Base-by-base conservation (phyloP, 2,329 filamentous ascomycete species). In the Emmonsia crescens region DNA sequence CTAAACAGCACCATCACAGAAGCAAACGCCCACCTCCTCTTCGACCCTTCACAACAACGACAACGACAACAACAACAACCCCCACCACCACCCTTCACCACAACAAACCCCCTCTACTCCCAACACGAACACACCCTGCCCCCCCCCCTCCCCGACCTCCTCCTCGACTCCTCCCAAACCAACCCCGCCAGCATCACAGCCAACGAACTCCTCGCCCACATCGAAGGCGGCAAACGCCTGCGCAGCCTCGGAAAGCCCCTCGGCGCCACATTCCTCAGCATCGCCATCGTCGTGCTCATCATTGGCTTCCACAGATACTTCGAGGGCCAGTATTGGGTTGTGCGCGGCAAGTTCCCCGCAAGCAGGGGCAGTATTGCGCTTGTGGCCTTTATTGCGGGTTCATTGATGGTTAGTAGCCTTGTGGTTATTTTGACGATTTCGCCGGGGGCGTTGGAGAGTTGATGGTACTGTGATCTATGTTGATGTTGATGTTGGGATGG, bases 251-350 rank as follows among this genome's bases (percentile, higher is more conserved):
- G 83, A 24, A 85, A 85, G 69, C 83, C 83, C 0, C 74, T 85
- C n/a, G 85, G 85, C 48, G 83, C 84, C 0, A 87, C 85, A 1
- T 87, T 87, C 64, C 78, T 87, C 59, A 83, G 76, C 2, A 82
- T 87, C 46, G 77, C 81, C 2, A 83, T 87, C 48, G 65, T 87
- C 6, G 81, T 87, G 55, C 76, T 87, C 2, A 69, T 84, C 29
- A 77, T 86, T 36, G 85, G 85, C 2, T 86, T 86, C 66, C 84
- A 86, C 68, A 78, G 85, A 51, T 87, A 86, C 67, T 87, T 87
- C 67, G 84, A 87, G 68, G 81, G 81, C 49, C 85, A 87, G 73
- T 83, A 87, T 69, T 87, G 85, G 77, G 83, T 87, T 61, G 83
- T 87, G 29, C 73, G 83, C 3, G 85, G 85, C 59, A 86, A 86